Conservation (phyloP, 2,329 filamentous ascomycete genomes). For the Neopestalotiopsis rosae region DNA sequence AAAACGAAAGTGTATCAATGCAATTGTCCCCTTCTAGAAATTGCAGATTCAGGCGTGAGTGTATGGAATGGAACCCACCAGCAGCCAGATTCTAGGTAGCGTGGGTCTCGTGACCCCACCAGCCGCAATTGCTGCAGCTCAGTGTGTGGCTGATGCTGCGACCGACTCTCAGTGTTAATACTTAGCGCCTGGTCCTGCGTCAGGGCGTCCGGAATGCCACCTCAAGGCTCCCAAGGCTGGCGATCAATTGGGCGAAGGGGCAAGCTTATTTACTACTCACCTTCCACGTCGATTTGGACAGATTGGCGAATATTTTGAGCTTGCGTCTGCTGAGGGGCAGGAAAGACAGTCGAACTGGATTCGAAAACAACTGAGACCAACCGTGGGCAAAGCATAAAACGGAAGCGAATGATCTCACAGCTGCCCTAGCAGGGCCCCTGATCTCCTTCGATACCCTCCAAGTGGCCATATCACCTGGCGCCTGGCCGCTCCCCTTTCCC, state of each 20-base stretch:
- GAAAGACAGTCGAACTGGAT: neutral
- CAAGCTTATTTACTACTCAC: slow-evolving; percentile 16
- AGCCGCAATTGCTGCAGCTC: slow-evolving; percentile 12
- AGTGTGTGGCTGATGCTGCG: slow-evolving; percentile 14
- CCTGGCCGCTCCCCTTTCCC: slow-evolving; percentile 5
- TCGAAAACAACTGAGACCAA: neutral
- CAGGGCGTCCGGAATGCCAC: slow-evolving; percentile 15
- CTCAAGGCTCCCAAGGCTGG: slow-evolving; percentile 14
- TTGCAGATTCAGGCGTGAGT: neutral
- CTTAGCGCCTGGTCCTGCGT: neutral
- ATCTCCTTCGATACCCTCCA: slow-evolving; percentile 21
- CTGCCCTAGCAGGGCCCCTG: slow-evolving; percentile 35
- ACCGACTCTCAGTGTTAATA: neutral
- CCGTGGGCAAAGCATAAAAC: neutral
- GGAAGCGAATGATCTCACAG: slow-evolving; percentile 27
- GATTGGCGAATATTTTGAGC: neutral
- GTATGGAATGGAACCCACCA: too few relatives aligned
- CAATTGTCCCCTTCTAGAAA: neutral
- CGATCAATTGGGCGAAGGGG: slow-evolving; percentile 14
- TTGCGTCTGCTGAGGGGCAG: neutral
- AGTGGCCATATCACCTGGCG: slow-evolving; percentile 17
- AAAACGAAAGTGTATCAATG: too few relatives aligned
- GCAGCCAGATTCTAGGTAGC: neutral
- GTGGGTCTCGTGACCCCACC: slow-evolving; percentile 14
- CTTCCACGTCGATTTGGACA: neutral